Percentiles rank a stretch among this genome's conserved stretches.
Conservation (phyloP, 140 eudicot genomes). For the Oenanthe javanica region DNA sequence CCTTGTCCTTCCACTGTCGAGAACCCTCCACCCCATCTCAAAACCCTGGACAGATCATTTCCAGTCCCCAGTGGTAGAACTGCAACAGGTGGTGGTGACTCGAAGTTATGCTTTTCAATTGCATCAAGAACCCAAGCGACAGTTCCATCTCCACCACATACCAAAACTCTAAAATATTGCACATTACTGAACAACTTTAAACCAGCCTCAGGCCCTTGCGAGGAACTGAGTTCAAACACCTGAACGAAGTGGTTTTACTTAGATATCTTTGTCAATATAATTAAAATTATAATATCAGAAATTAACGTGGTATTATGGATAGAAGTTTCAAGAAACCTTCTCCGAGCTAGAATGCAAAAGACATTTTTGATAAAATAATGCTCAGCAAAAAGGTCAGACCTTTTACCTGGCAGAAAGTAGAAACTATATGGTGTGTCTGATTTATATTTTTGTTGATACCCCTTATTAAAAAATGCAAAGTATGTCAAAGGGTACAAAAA, state of each 20-base stretch:
- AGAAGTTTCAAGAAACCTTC: not conserved
- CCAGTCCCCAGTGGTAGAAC: constrained; percentile 85
- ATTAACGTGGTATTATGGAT: not conserved
- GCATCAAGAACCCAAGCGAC: constrained; percentile 93
- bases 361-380: not conserved
- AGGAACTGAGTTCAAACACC: constrained; percentile 73
- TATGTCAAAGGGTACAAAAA: not conserved
- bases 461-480: not conserved
- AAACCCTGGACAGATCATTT: constrained; percentile 79
- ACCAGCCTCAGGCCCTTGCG: constrained; percentile 80
- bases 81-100: constrained; percentile 90
- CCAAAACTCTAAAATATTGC: constrained; percentile 70
- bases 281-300: not conserved
- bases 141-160: constrained; percentile 94
- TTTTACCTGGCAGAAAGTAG: not conserved
- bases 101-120: constrained; percentile 66
- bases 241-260: constrained; percentile 16
- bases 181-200: constrained; percentile 58
- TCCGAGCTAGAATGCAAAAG: not conserved
- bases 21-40: constrained; percentile 85
- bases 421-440: not conserved
- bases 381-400: not conserved
- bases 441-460: not conserved
- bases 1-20: constrained; percentile 68
- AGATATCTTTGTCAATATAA: not conserved